Base-by-base conservation (phyloP, 768 basidiomycete species). In the Austroboletus eburneus region DNA sequence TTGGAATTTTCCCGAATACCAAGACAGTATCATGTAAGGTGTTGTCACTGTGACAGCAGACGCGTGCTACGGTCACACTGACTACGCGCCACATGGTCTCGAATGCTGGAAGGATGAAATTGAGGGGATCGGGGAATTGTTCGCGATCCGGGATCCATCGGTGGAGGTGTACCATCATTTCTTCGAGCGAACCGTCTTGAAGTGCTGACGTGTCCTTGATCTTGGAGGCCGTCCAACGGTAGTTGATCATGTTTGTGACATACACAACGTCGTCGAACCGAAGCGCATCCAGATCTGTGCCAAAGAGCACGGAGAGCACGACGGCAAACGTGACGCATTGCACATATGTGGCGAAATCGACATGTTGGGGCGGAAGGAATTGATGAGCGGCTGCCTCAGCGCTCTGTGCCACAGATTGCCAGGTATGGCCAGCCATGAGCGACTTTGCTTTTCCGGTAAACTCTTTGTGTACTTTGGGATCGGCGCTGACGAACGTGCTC, bases 51-150 rank as follows among this genome's bases (percentile, higher is more conserved):
- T 55, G 44, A 21, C 64, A 55, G 45, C 66, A 56, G 43, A 50
- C 20, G 16, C 55, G 40, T 1, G 66, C 67, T 46, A 72, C 60
- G 0, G 75, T 72, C 1, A 78, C 57, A 0, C 80, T 80, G 21
- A 82, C 74, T 21, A 85, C 74, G 0, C 81, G 71, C 82, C 83
- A 84, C 48, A 81, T 64, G 0, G 81, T 82, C 51, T 84, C 83
- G 63, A 75, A 85, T 0, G 80, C 65, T 0, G 83, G 83, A 9
- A 84, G 70, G 37, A 84, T 70, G 33, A 76, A 73, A 39, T 84
- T 69, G 0, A 83, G 52, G 0, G 81, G 80, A 2, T 56, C 56
- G 8, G 54, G 48, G n/a, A 55, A 49, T 7, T 30, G 48, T 0
- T 68, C 64, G 3, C 16, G 46, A 2, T 57, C 51, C 25, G 67